phyloP scores from a whole-genome alignment of 169 alveolate genomes.

The Blepharisma undulans region DNA sequence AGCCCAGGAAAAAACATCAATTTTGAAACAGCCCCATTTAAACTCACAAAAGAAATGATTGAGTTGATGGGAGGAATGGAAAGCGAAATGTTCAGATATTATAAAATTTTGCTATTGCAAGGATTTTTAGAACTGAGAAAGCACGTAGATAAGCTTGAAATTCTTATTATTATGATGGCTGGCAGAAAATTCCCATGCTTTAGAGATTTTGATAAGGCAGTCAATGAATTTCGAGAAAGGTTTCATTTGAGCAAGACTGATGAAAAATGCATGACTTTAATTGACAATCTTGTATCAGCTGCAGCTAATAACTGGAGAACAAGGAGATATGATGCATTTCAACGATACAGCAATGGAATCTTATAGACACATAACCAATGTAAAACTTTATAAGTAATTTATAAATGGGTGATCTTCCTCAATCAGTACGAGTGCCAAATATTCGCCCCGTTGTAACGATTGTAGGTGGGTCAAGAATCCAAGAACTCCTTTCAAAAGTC shows the following conservation, averaged over 20 bases:
- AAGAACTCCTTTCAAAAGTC: not conserved
- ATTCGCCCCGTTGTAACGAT: conserved; percentile 16
- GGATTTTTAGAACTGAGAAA: conserved; percentile 38
- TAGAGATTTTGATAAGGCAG: conserved; percentile 44
- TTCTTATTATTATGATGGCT: not conserved
- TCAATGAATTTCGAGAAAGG: conserved; percentile 54
- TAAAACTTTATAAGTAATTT: not conserved
- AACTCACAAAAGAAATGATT: conserved; percentile 95
- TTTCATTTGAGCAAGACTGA: conserved; percentile 66
- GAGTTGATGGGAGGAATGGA: conserved; percentile 88
- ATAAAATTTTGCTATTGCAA: conserved; percentile 10
- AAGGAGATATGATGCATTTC: conserved; percentile 94
- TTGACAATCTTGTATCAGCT: conserved; percentile 88
- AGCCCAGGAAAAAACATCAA: conserved; percentile 96
- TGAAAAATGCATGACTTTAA: conserved; percentile 80
- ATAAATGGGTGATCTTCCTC: conserved; percentile 24
- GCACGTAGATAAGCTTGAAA: not conserved
- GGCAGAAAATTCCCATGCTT: conserved; percentile 40
- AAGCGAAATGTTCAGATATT: conserved; percentile 24
- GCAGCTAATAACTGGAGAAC: conserved; percentile 94
- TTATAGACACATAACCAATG: conserved; percentile 51
- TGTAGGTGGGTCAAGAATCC: not conserved
- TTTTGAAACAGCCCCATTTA: conserved; percentile 96
- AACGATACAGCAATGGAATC: conserved; percentile 94
- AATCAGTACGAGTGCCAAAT: not conserved